These are phyloP conservation scores for Lunularia cruciata DNA, from an alignment of 225 moss, liverwort and hornwort genomes.

Conservation along the genomic window DNA sequence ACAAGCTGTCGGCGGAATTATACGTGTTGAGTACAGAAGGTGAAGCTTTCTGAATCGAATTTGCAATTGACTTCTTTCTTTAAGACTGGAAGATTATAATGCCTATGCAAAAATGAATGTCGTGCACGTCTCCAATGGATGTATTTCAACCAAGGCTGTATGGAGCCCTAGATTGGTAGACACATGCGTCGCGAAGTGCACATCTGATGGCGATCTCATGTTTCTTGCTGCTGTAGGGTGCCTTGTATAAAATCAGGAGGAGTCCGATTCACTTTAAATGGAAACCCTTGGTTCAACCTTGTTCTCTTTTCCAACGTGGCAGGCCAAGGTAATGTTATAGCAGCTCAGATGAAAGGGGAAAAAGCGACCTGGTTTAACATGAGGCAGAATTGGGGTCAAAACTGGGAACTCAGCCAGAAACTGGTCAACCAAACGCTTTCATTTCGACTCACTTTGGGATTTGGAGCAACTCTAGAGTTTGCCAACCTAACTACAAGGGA, in stretches of 20 bases:
- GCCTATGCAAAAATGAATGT: too few relatives aligned
- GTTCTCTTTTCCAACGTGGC: slow-evolving; percentile 34
- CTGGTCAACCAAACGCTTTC: slow-evolving; percentile 25
- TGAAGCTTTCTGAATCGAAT: not conserved
- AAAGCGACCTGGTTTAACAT: not conserved
- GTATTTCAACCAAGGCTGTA: too few relatives aligned
- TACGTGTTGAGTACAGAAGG: slow-evolving; percentile 1
- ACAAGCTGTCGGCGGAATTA: slow-evolving; percentile 50
- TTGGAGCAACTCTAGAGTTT: not conserved
- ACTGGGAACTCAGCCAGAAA: slow-evolving; percentile 17
- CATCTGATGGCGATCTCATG: too few relatives aligned
- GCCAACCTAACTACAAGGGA: not conserved
- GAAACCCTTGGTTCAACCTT: slow-evolving; percentile 35
- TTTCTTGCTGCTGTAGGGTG: slow-evolving; percentile 16
- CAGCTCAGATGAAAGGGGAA: slow-evolving; percentile 18
- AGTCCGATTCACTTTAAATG: slow-evolving; percentile 13
- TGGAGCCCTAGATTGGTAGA: not conserved
- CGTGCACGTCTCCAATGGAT: too few relatives aligned
- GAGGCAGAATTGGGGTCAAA: slow-evolving; percentile 34
- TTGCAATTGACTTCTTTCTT: not conserved
- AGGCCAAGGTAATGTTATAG: slow-evolving; percentile 21
- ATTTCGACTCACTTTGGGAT: slow-evolving; percentile 14
- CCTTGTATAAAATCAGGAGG: slow-evolving; percentile 27
- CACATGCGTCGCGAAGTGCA: not conserved
- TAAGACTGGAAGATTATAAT: too few relatives aligned